Base-by-base conservation (phyloP, 1,284 basidiomycete genomes). In the Mycena citricolor region DNA sequence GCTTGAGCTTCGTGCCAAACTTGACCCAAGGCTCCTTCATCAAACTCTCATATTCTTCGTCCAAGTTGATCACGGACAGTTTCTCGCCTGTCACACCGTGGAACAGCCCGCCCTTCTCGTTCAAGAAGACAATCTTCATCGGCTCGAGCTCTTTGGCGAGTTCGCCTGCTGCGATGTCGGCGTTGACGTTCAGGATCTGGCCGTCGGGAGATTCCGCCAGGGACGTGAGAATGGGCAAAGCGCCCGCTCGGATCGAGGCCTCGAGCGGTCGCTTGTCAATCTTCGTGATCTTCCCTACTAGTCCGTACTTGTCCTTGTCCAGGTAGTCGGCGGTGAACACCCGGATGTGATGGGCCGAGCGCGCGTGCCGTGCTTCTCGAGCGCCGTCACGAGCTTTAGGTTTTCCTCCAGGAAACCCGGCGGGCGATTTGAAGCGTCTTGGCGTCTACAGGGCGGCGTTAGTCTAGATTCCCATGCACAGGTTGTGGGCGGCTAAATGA, bases 21-120 rank as follows among this genome's bases (percentile, higher is more conserved):
- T 97, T 97, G 70, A 99, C 95, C 95, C 97, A 99, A n/a, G 94
- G 81, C 71, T 98, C 87, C 65, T 94, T 97, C 94, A 99, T 93
- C 49, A 99, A 81, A 30, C 80, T 79, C 56, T 97, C 91, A 68
- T 97, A 99, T 73, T 99, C 95, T 87, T 99, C 95, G 64, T 99
- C 95, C 44, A 99, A 73, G 70, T 99, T 99, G 73, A 99, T 98
- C 32, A 91, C 83, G 59, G 92, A 90, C 44, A 99, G 70, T 69
- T 97, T 94, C 73, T 97, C 88, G 48, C 92, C 91, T 16, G 93
- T 93, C 34, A 97, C 86, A 51, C 95, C 95, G 64, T 99, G 97
- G 83, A 88, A 97, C 54, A 99, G 74, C 40, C 97, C 95, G 48
- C 95, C 95, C 73, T 99, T 98, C 62, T 99, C 97, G 66, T 97